Evolutionary conservation across 306 rosid species (phyloP).

Genomic region (Lotus japonicus): DNA sequence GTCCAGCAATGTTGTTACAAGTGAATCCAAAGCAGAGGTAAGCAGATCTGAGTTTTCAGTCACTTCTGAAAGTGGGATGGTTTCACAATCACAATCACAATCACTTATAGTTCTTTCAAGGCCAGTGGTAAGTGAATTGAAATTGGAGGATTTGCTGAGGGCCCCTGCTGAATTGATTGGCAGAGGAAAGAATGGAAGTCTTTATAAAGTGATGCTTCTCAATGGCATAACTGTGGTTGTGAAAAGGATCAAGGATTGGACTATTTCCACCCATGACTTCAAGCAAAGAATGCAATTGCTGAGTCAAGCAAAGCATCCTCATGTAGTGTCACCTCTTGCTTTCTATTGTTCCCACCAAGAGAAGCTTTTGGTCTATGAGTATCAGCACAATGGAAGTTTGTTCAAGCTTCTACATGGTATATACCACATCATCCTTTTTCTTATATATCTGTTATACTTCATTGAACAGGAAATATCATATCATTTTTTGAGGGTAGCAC

Average conservation of each 20-base stretch:
- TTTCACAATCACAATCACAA: constrained; percentile 53
- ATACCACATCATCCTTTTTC: background rate
- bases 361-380: constrained; percentile 83
- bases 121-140: constrained; percentile 42
- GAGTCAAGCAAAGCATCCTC: constrained; percentile 48
- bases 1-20: constrained; percentile 25
- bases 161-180: constrained; percentile 91
- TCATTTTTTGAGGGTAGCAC: background rate
- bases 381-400: constrained; percentile 67
- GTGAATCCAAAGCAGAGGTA: constrained; percentile 32
- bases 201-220: constrained; percentile 63
- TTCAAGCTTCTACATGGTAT: constrained; percentile 72
- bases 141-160: constrained; percentile 62
- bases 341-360: constrained; percentile 67
- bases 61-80: constrained; percentile 43
- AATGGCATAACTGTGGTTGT: constrained; percentile 54
- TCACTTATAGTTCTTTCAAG: constrained; percentile 60
- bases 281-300: constrained; percentile 56
- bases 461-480: background rate
- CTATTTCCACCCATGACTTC: constrained; percentile 46
- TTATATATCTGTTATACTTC: background rate
- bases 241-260: constrained; percentile 63
- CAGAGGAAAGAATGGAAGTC: constrained; percentile 67
- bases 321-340: constrained; percentile 59
- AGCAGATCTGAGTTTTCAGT: constrained; percentile 46